Base-by-base conservation (phyloP, 108 stramenopile species). In the Cyclotella choctawhatcheeana region DNA sequence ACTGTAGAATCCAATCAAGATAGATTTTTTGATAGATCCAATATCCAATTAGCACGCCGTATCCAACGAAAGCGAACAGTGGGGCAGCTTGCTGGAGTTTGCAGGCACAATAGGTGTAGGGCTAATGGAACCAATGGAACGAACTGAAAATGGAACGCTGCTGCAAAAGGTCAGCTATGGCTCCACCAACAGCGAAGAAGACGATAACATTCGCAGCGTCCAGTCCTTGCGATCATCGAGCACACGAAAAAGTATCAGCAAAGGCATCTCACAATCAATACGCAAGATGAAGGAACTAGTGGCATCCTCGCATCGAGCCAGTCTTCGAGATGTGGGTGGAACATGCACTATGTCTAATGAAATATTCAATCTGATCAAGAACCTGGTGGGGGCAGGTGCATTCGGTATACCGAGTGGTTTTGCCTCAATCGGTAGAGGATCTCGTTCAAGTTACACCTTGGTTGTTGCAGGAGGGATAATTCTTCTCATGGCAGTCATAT, bases 331-430 rank as follows among this genome's bases (percentile, higher is more conserved):
- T 21, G 58, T 60, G 58, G 73, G 58, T 27, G 73, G 73, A 16
- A 78, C 71, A 12, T 73, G 85, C 14, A 75, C 83, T 22, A 77
- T 84, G 18, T 27, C 77, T 35, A 83, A 84, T 17, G 83, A 84
- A 58, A 69, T 86, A 20, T 75, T 87, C 58, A 96, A 92, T 73
- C 50, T 97, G n/a, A 79, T 82, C 51, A 97, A 97, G 84, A 95
- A 92, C 68, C 45, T 97, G 35, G 68, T 91, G 8, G 96, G 93
- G 45, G 87, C 92, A 2, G 96, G 96, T 22, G 93, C 93, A 31
- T 88, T 97, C 24, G 83, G 90, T 6, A 69, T 97, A 25, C 89
- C 93, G 13, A 68, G 71, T 35, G 93, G 94, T 12, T 82, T 92
- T 21, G 52, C 58, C 12, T 47, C 55, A 55, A 52, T 69, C 29